A percentile compares a stretch with the other conserved stretches of the same genome.
phyloP scores from a whole-genome alignment of 345 rosid species.

The Trapa incisa region DNA sequence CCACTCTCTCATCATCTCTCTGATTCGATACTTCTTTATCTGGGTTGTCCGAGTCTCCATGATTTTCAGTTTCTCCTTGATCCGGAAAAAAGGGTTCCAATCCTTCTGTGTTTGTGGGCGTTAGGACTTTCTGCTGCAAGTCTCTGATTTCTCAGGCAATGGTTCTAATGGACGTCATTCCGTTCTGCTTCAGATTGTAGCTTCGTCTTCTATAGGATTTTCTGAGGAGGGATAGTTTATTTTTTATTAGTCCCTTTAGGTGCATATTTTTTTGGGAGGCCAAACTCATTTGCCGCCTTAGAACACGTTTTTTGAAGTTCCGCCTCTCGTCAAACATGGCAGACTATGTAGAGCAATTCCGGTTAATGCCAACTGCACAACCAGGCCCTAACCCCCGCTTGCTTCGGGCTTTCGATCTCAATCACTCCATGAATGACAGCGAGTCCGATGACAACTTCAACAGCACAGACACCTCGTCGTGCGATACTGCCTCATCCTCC shows the following conservation, averaged over 20 bases:
- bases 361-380: not conserved
- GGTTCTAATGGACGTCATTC: not conserved
- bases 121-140: not conserved
- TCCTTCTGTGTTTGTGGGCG: not conserved
- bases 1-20: not conserved
- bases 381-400: not conserved
- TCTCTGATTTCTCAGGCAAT: not conserved
- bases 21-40: not conserved
- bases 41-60: not conserved
- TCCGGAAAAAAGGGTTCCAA: not conserved
- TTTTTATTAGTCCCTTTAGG: not conserved
- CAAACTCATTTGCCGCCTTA: not conserved
- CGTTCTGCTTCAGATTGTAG: not conserved
- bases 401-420: slow-evolving; percentile 2
- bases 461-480: not conserved
- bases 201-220: not conserved
- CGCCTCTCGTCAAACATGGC: slow-evolving; percentile 4
- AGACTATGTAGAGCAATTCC: slow-evolving; percentile 2
- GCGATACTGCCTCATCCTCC: slow-evolving; percentile 14
- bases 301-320: not conserved
- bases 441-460: not conserved
- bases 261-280: not conserved
- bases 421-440: slow-evolving; percentile 3
- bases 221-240: not conserved
- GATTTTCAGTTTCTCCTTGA: not conserved